Evolutionary conservation across 257 asterid genomes (phyloP).

Genomic region (Ilex asprella): DNA sequence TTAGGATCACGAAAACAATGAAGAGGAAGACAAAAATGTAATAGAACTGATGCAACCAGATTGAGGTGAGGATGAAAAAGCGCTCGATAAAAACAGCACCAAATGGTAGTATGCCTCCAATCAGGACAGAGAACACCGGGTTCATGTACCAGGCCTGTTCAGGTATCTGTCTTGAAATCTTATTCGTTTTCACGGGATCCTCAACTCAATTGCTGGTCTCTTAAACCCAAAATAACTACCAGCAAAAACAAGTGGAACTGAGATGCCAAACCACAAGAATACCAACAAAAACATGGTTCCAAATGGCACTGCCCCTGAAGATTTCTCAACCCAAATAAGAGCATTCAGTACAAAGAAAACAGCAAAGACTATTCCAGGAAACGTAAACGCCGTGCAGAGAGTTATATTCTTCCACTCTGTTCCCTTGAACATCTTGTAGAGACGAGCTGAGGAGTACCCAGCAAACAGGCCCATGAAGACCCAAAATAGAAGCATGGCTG

Average conservation of each 20-base stretch:
- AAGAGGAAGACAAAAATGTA: conserved; percentile 18
- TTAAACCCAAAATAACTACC: conserved; percentile 9
- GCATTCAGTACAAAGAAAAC: conserved; percentile 14
- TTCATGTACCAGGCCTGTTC: conserved; percentile 10
- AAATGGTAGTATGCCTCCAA: conserved; percentile 9
- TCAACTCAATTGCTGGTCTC: conserved; percentile 14
- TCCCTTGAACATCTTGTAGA: conserved; percentile 17
- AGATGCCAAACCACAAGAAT: conserved; percentile 9
- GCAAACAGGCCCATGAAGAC: conserved; percentile 17
- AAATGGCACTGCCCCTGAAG: conserved; percentile 9
- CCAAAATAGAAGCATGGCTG: conserved; percentile 17
- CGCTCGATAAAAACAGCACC: not conserved
- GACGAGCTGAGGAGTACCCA: conserved; percentile 13
- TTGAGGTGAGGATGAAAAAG: conserved; percentile 10
- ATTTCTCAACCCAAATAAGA: conserved; percentile 15
- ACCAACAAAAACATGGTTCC: conserved; percentile 14
- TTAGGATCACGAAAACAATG: conserved; percentile 15
- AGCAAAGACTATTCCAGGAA: conserved; percentile 14
- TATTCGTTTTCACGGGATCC: not conserved
- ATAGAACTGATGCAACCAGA: conserved; percentile 18
- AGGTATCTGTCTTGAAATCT: conserved; percentile 13
- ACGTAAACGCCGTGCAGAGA: conserved; percentile 11
- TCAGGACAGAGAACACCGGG: conserved; percentile 6
- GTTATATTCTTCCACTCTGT: conserved; percentile 20
- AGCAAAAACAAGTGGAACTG: not conserved